Evolutionary conservation across 352 stramenopile species (phyloP).

Genomic region (Globisporangium uncinulatum): DNA sequence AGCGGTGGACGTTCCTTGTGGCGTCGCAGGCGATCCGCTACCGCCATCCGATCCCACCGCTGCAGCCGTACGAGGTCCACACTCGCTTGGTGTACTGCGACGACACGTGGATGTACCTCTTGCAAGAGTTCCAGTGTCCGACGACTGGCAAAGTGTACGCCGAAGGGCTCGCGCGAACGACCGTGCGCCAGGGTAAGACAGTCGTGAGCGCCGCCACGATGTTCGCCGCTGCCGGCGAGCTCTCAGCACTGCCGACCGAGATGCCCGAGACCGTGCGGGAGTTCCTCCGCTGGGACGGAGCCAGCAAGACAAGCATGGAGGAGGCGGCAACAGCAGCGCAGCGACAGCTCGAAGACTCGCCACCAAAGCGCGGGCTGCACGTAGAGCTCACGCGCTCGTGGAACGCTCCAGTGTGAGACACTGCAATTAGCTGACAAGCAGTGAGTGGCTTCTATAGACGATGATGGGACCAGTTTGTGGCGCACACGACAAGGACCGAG

Average conservation of each 20-base stretch:
- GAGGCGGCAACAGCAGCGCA: not conserved
- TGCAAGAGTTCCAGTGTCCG: constrained; percentile 53
- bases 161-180: constrained; percentile 40
- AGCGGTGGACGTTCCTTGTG: constrained; percentile 52
- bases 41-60: constrained; percentile 49
- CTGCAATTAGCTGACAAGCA: too few species aligned
- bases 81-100: constrained; percentile 50
- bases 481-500: too few species aligned
- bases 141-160: constrained; percentile 43
- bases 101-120: constrained; percentile 57
- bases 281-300: constrained; percentile 38
- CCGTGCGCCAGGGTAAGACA: constrained; percentile 20
- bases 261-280: constrained; percentile 39
- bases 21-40: constrained; percentile 60
- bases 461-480: too few species aligned
- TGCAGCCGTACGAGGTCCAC: constrained; percentile 57
- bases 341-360: not conserved
- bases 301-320: constrained; percentile 13
- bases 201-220: constrained; percentile 17
- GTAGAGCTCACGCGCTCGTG: not conserved
- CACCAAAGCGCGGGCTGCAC: not conserved
- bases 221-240: constrained; percentile 22
- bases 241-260: constrained; percentile 13
- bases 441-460: too few species aligned
- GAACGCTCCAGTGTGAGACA: not conserved